phyloP scores from a whole-genome alignment of 805 yeast species.

The Pichia cephalocereana region DNA sequence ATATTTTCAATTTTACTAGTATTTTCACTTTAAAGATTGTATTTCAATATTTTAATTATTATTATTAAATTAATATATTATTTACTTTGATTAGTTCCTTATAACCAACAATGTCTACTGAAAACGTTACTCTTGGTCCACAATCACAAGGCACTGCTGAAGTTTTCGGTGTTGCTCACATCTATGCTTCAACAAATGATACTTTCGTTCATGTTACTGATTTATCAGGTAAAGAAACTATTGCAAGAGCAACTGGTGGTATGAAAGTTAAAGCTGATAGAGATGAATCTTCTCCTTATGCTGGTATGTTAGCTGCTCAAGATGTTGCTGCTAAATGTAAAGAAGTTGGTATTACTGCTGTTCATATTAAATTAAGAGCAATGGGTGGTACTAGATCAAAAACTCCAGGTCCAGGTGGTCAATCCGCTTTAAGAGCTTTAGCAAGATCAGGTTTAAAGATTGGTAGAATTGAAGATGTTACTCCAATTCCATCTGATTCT shows the following conservation, averaged over 20 bases:
- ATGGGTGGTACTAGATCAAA: conserved; percentile 99
- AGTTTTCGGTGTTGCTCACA: conserved; percentile 99
- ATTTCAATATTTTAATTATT: no score
- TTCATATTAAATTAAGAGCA: conserved; percentile 99
- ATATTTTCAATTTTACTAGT: neutral
- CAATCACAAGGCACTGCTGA: conserved; percentile 96
- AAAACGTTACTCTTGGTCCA: conserved; percentile 64
- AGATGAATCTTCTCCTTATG: conserved; percentile 99
- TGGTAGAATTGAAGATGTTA: conserved; percentile 99
- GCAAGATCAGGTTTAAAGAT: conserved; percentile 99
- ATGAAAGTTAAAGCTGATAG: conserved; percentile 99
- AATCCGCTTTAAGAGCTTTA: conserved; percentile 96
- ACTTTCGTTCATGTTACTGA: conserved; percentile 99
- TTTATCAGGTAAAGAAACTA: conserved; percentile 99
- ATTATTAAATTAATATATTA: no score
- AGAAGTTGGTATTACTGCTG: conserved; percentile 99
- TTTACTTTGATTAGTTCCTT: no score
- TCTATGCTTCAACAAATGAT: conserved; percentile 99
- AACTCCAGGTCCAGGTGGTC: conserved; percentile 99
- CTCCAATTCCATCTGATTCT: conserved; percentile 99
- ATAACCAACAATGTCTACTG: conserved; percentile 22
- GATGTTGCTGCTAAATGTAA: conserved; percentile 98
- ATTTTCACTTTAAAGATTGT: no score
- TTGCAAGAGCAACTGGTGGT: conserved; percentile 99
- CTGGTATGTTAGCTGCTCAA: conserved; percentile 99